Evolutionary conservation across 176 grass and related monocot species (phyloP).

Genomic region (Oryza rufipogon): DNA sequence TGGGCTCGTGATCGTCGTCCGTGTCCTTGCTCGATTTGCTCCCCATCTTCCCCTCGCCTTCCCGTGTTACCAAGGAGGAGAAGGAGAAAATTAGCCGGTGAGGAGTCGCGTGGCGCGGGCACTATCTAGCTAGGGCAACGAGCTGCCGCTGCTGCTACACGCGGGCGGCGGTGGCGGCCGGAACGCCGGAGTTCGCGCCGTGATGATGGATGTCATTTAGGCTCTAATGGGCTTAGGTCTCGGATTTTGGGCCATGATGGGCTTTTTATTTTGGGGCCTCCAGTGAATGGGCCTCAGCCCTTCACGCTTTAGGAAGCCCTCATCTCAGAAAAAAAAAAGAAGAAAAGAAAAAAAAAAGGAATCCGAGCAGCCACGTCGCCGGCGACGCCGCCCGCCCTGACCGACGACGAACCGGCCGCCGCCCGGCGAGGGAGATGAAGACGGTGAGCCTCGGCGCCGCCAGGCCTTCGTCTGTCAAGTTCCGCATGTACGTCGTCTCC

Average conservation of each 20-base stretch:
- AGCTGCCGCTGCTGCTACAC: too few species aligned
- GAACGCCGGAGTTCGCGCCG: too few species aligned
- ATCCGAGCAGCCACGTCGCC: slow-evolving; percentile 11
- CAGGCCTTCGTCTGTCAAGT: slow-evolving; percentile 60
- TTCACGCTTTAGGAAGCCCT: too few species aligned
- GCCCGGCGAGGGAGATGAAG: slow-evolving; percentile 47
- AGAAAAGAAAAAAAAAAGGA: too few species aligned
- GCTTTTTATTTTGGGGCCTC: not conserved
- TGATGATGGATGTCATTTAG: too few species aligned
- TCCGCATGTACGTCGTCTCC: slow-evolving; percentile 61
- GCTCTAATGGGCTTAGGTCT: too few species aligned
- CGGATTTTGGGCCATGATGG: not conserved
- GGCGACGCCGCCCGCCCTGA: not conserved
- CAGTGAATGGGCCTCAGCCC: too few species aligned
- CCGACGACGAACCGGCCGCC: not conserved
- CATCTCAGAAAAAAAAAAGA: not conserved
- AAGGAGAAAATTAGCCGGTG: too few species aligned
- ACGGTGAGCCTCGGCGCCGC: slow-evolving; percentile 60
- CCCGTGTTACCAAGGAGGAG: not conserved
- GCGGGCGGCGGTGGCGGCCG: too few species aligned
- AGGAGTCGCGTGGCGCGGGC: too few species aligned
- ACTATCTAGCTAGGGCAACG: too few species aligned
- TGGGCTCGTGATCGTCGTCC: slow-evolving; percentile 45
- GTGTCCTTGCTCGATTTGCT: slow-evolving; percentile 40
- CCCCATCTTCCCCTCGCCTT: slow-evolving; percentile 39